Conservation (phyloP, 805 yeast species). For the Teunomyces barrocoloradensis region DNA sequence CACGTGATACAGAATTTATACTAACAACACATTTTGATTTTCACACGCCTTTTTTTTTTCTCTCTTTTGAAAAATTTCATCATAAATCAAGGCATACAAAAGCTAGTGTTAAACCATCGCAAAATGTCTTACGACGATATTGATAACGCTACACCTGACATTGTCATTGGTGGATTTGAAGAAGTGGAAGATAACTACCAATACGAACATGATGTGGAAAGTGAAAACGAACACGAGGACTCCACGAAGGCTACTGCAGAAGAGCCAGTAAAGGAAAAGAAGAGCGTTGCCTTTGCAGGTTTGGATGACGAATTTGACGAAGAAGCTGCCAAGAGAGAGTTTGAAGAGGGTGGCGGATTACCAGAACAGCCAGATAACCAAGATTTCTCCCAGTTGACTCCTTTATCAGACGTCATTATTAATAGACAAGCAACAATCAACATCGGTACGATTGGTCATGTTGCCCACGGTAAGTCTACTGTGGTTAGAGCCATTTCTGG, state of each 20-base stretch:
- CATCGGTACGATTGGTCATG: slow-evolving; percentile 96
- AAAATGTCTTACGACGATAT: slow-evolving; percentile 71
- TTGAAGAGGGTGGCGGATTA: slow-evolving; percentile 97
- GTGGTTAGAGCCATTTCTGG: slow-evolving; percentile 97
- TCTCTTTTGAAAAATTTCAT: slow-evolving; percentile 8
- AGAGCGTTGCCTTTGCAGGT: slow-evolving; percentile 80
- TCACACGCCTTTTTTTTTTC: slow-evolving; percentile 1
- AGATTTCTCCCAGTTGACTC: slow-evolving; percentile 77
- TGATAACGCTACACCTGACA: slow-evolving; percentile 82
- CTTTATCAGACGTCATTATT: slow-evolving; percentile 91
- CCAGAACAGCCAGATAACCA: slow-evolving; percentile 95
- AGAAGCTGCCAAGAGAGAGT: slow-evolving; percentile 76
- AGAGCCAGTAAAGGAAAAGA: slow-evolving; percentile 42
- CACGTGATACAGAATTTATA: no score
- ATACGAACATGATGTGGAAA: slow-evolving; percentile 52
- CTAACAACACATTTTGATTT: background rate
- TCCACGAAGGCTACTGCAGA: slow-evolving; percentile 41
- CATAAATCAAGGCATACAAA: slow-evolving; percentile 3
- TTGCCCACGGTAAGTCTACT: slow-evolving; percentile 92
- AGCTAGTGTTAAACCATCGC: slow-evolving; percentile 1
- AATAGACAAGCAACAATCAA: slow-evolving; percentile 98
- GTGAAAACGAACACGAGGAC: slow-evolving; percentile 43
- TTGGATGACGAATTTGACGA: slow-evolving; percentile 65
- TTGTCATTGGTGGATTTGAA: slow-evolving; percentile 62
- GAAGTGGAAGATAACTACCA: slow-evolving; percentile 40